Base-by-base conservation (phyloP, 169 alveolate species). In the Plasmodium cynomolgi region DNA sequence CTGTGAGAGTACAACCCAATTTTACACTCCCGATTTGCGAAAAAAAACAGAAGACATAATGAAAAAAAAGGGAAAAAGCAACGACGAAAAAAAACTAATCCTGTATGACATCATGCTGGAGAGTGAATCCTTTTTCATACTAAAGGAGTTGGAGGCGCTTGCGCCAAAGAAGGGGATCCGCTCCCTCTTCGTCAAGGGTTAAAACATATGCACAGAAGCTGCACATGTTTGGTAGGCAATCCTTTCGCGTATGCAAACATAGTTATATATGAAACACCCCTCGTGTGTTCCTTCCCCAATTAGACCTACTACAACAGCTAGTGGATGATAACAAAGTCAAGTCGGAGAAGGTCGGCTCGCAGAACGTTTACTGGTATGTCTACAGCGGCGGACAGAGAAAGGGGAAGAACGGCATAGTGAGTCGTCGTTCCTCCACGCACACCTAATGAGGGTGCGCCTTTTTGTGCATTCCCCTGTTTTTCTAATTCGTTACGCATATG, bases 21-120 rank as follows among this genome's bases (percentile, higher is more conserved):
- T 50, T 44, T 82, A 20, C 26, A 20, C 54, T 1, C 7, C 83
- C 54, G 29, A 2, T 41, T 56, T 37, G 50, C 68, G 15, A 23
- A 33, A 77, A 1, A 77, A 83, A 1, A 83, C 26, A 4, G 17
- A 47, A 73, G 37, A 8, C 7, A 83, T 33, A 80, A 83, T 84
- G 94, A 84, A 84, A 84, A 93, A 75, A 79, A 92, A 84, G 31
- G 95, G 92, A 41, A 92, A 84, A 34, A 92, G 92, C 47, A 92
- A 84, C 58, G 96, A 94, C 34, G 95, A 94, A 33, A 90, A 86
- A 81, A 91, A 84, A 82, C 56, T 82, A 58, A 94, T 91, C 26
- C 58, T 94, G 83, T 94, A 83, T 81, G 93, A 94, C 72, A 83
- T 94, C 58, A 86, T 94, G 96, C 39, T 84, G 31, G 92, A 94